Base-by-base conservation (phyloP, 2,329 filamentous ascomycete species). In the Xylaria polymorpha region DNA sequence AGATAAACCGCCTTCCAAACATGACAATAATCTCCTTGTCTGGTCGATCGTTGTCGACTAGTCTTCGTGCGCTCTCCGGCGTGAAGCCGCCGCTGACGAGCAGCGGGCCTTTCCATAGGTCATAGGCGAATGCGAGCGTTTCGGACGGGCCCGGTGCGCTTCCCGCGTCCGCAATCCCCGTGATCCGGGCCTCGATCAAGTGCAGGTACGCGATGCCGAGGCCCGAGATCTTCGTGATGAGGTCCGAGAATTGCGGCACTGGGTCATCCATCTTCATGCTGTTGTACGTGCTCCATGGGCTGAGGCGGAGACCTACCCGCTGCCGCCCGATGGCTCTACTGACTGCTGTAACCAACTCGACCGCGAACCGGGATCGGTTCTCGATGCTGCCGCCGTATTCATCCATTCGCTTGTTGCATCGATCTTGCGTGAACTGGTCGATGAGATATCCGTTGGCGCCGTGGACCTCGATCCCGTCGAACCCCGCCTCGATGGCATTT, bases 381-480 rank as follows among this genome's bases (percentile, higher is more conserved):
- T 61, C 64, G 37, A 67, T 58, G 22, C 60, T 63, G 48, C 69
- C 68, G 32, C 70, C 70, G 35, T 72, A 69, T 18, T 35, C 39
- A n/a, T 72, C 71, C 2, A 55, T 71, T 44, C 71, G 66, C 50
- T 51, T 50, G 22, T 72, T 72, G 37, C 62, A 67, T 12, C 22
- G 41, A 35, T 69, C 67, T 35, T 73, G 71, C 3, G 86, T 79
- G 77, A 89, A 90, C 60, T 88, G 86, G 66, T 87, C 85, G 35
- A 88, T 78, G 1, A 90, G 80, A 69, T 91, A 91, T 0, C 88
- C 88, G 65, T 90, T 88, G 0, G 86, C 87, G 0, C 77, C 84
- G 57, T 87, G 84, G 3, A 84, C 76, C 71, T 94, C 92, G 55
- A 94, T 87, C 0, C 88, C 89, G 73, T 95, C 92, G 39, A 91